phyloP scores from a whole-genome alignment of 2,329 filamentous ascomycete genomes.

The Penicillium capsulatum region DNA sequence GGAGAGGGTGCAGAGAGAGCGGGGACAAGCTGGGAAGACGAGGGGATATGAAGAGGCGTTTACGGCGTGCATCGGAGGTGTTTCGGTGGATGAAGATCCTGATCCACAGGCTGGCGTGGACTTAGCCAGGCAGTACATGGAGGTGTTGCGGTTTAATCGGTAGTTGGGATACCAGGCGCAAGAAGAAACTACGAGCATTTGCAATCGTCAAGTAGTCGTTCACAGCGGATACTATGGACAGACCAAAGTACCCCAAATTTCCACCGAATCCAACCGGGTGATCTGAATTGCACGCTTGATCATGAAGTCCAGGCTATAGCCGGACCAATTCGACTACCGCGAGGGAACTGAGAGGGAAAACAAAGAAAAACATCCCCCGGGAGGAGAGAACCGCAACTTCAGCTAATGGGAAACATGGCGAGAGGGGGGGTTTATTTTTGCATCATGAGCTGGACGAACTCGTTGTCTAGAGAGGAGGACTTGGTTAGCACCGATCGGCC shows the following conservation, averaged over 20 bases:
- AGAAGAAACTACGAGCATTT: background rate
- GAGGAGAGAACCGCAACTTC: constrained; percentile 25
- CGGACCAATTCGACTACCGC: constrained; percentile 27
- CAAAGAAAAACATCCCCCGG: constrained; percentile 19
- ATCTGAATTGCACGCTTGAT: constrained; percentile 24
- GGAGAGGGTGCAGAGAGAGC: constrained; percentile 25
- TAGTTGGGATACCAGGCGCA: constrained; percentile 12
- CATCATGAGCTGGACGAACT: constrained; percentile 94
- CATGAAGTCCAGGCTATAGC: constrained; percentile 23
- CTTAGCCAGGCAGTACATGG: constrained; percentile 45
- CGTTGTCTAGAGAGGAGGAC: constrained; percentile 62
- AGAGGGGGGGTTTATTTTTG: constrained; percentile 64
- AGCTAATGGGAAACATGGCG: constrained; percentile 30
- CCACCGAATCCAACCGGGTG: constrained; percentile 11
- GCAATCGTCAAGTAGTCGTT: constrained; percentile 7
- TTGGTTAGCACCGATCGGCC: constrained; percentile 23
- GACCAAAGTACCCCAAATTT: constrained; percentile 10
- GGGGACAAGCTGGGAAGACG: constrained; percentile 15
- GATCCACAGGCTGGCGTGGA: constrained; percentile 38
- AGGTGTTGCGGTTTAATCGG: constrained; percentile 43
- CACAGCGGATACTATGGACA: constrained; percentile 14
- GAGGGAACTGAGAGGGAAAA: constrained; percentile 21
- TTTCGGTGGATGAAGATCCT: constrained; percentile 27
- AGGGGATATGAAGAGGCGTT: constrained; percentile 2
- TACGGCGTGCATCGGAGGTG: constrained; percentile 11